A percentile compares a stretch with the other conserved stretches of the same genome.
Conservation (phyloP, 441 rosid genomes). For the Bocquillonia castaneifolia region DNA sequence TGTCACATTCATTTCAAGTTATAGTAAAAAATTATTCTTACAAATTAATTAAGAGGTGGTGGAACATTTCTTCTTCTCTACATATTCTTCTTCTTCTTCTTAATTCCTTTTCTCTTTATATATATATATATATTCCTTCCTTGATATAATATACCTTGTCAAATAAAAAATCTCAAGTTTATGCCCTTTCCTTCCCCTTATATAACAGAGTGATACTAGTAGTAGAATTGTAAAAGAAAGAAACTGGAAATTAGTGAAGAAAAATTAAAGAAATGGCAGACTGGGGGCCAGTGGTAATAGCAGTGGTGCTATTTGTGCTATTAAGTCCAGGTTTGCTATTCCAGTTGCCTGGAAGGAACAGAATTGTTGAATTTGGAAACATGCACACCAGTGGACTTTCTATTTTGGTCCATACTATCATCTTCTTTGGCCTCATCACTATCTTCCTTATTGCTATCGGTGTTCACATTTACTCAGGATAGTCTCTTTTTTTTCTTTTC, state of each 20-base stretch:
- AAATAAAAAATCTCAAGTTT: no score
- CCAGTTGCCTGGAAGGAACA: slow-evolving; percentile 59
- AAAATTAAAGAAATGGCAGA: slow-evolving; percentile 39
- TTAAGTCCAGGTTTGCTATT: slow-evolving; percentile 75
- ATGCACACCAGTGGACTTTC: slow-evolving; percentile 74
- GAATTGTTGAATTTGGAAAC: slow-evolving; percentile 75
- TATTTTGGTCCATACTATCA: slow-evolving; percentile 60
- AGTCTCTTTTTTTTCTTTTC: background rate
- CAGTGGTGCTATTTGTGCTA: slow-evolving; percentile 63
- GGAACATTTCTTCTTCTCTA: slow-evolving; percentile 16
- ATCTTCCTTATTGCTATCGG: slow-evolving; percentile 70
- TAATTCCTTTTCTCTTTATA: background rate
- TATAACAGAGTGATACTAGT: background rate
- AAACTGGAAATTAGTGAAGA: no score
- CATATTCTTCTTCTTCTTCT: slow-evolving; percentile 11
- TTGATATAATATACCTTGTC: background rate
- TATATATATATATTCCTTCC: slow-evolving; percentile 14
- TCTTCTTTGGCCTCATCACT: slow-evolving; percentile 63
- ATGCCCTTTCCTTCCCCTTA: background rate
- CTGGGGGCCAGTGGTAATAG: slow-evolving; percentile 71
- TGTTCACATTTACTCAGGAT: slow-evolving; percentile 49
- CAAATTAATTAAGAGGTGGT: background rate
- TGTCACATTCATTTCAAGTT: no score
- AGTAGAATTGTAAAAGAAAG: background rate
- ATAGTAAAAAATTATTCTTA: no score